A percentile compares a stretch with the other conserved stretches of the same genome.
phyloP scores from a whole-genome alignment of 2,329 filamentous ascomycete species.

The Calonectria henricotiae region DNA sequence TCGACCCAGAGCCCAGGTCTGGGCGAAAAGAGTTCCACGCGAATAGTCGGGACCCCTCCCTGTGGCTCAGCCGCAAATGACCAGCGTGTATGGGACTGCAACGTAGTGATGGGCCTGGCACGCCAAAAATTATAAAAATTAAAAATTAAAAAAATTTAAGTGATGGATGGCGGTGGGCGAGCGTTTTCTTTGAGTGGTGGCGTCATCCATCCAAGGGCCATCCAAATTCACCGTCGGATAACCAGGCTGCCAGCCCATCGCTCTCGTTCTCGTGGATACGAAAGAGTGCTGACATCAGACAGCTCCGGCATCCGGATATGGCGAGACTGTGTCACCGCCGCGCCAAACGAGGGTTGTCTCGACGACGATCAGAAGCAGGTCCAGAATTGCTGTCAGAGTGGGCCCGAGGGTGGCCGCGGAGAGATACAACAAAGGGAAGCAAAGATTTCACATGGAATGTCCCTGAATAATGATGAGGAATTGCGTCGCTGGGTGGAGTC shows the following conservation, averaged over 20 bases:
- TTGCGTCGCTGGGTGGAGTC: conserved; percentile 12
- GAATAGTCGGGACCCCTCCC: conserved; percentile 16
- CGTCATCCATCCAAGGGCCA: conserved; percentile 23
- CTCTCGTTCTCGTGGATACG: conserved; percentile 37
- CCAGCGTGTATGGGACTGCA: conserved; percentile 15
- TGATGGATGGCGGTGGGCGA: conserved; percentile 1
- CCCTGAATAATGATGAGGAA: conserved; percentile 5
- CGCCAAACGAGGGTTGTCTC: conserved; percentile 34
- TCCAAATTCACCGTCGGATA: conserved; percentile 28
- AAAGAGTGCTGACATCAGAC: conserved; percentile 44
- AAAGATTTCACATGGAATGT: conserved; percentile 17
- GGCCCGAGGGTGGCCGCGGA: conserved; percentile 1
- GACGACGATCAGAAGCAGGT: conserved; percentile 32
- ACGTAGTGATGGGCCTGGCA: conserved; percentile 25
- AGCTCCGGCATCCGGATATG: conserved; percentile 14
- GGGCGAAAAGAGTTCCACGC: conserved; percentile 23
- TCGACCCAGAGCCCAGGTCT: conserved; percentile 23
- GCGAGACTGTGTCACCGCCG: conserved; percentile 32
- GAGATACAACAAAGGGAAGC: conserved; percentile 10
- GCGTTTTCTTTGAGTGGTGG: conserved; percentile 19
- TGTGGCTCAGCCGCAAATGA: conserved; percentile 34
- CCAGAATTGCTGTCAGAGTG: conserved; percentile 12
- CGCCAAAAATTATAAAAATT: neutral
- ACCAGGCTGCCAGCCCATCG: conserved; percentile 29
- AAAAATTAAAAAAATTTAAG: neutral